These are phyloP conservation scores for Scenedesmus sp. DNA, from an alignment of 163 green algal genomes.

Conservation along the genomic window DNA sequence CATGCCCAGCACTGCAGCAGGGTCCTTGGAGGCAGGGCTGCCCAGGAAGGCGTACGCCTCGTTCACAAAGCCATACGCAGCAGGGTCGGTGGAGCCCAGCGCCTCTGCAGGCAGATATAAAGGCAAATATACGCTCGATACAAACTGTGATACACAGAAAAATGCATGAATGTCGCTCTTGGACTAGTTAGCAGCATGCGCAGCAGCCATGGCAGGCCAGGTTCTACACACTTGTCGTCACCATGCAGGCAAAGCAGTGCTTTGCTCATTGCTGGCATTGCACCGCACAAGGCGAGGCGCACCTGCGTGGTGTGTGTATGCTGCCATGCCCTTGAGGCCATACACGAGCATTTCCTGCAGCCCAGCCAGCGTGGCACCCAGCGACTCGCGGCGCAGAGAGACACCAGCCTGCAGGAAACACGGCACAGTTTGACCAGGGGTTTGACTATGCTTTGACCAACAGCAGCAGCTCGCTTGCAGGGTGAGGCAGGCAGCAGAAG, in stretches of 20 bases:
- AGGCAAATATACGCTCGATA: not conserved
- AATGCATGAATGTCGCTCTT: not conserved
- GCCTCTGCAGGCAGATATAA: conserved; percentile 53
- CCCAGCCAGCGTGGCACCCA: conserved; percentile 75
- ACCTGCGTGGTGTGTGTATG: conserved; percentile 78
- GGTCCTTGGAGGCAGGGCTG: conserved; percentile 52
- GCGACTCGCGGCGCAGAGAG: conserved; percentile 55
- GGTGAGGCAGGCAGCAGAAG: not conserved
- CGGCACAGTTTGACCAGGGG: not conserved
- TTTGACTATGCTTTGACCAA: too few relatives aligned
- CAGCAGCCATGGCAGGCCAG: too few relatives aligned
- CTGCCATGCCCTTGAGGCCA: conserved; percentile 75
- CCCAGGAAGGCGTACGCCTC: conserved; percentile 73
- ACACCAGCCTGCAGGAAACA: conserved; percentile 57
- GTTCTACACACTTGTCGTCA: too few relatives aligned
- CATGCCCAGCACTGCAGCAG: conserved; percentile 53
- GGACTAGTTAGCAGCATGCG: too few relatives aligned
- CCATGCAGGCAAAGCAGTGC: too few relatives aligned
- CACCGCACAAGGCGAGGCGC: not conserved
- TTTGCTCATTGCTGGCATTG: too few relatives aligned
- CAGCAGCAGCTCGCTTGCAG: too few relatives aligned
- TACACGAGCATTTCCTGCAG: conserved; percentile 84
- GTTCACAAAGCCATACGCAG: conserved; percentile 68
- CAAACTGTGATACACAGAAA: too few relatives aligned
- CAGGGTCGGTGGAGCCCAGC: conserved; percentile 62